phyloP scores from a whole-genome alignment of 2,329 filamentous ascomycete genomes.

The Hymenoscyphus fraxineus region DNA sequence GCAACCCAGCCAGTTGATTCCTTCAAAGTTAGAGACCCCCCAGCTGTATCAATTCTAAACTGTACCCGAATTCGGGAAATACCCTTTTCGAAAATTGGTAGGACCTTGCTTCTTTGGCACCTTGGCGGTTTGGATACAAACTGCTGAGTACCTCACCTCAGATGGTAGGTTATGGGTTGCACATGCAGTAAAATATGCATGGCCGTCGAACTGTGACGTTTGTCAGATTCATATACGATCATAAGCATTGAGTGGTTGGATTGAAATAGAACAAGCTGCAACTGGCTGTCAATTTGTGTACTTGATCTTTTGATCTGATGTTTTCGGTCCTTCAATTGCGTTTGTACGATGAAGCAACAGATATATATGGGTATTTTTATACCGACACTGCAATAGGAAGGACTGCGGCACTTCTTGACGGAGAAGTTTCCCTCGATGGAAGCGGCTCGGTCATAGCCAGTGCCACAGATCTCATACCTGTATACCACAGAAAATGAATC shows the following conservation, averaged over 20 bases:
- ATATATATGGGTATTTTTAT: background rate
- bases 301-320: background rate
- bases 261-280: background rate
- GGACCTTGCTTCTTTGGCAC: background rate
- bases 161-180: background rate
- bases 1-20: background rate
- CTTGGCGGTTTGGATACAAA: background rate
- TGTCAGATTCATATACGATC: background rate
- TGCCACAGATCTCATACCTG: background rate
- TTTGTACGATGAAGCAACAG: too few species aligned
- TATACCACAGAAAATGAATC: background rate
- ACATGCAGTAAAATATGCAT: background rate
- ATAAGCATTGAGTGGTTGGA: background rate
- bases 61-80: background rate
- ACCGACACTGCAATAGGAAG: background rate
- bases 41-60: background rate
- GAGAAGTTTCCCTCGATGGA: background rate
- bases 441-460: background rate
- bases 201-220: background rate
- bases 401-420: background rate
- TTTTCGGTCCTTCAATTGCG: background rate
- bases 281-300: background rate
- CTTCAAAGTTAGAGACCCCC: background rate
- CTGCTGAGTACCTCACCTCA: background rate
- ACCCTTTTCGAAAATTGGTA: background rate